Evolutionary conservation across 2,329 filamentous ascomycete species (phyloP), one percentile per base, ranked within the genome.

Genomic region (Xylaria sp.): DNA sequence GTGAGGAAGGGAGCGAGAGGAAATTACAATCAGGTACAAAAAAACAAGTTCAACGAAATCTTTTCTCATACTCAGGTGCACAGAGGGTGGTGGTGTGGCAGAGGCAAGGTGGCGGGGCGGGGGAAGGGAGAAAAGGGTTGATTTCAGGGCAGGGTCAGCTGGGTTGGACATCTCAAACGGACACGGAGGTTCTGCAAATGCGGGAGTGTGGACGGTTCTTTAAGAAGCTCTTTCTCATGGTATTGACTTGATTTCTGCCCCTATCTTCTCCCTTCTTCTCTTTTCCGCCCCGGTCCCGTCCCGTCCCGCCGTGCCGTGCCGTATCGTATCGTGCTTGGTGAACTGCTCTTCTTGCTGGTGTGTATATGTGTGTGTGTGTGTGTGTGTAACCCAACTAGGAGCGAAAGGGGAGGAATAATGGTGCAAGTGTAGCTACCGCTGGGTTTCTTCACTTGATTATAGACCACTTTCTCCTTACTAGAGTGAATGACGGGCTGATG

Each of bases 31-130:
- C n/a, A n/a, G n/a, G n/a, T n/a, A n/a, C n/a, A n/a, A n/a, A n/a
- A 34, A 34, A 34, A 26, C 5, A 26, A 26, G 24, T 13, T 34
- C 29, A 13, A 13, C 29, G 29, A 34, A n/a, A n/a, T 17, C 29
- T 40, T 17, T 39, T 45, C 22, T 49, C 29, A 34, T 34, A 34
- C n/a, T n/a, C n/a, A n/a, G n/a, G n/a, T n/a, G n/a, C n/a, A n/a
- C n/a, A n/a, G n/a, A n/a, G n/a, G n/a, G n/a, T n/a, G n/a, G n/a
- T n/a, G n/a, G n/a, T n/a, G n/a, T 13, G 4, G 5, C 16, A 3
- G 29, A 13, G 29, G 5, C 4, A 34, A 11, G 5, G 29, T 34
- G 29, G 29, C 29, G 5, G 29, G 29, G 29, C 4, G 29, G 4
- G 29, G 4, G 11, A 13, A 13, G 4, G 4, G 11, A 4, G 24